These are phyloP conservation scores for Aspergillus amoenus DNA, from an alignment of 2,329 filamentous ascomycete genomes.

Conservation along the genomic window DNA sequence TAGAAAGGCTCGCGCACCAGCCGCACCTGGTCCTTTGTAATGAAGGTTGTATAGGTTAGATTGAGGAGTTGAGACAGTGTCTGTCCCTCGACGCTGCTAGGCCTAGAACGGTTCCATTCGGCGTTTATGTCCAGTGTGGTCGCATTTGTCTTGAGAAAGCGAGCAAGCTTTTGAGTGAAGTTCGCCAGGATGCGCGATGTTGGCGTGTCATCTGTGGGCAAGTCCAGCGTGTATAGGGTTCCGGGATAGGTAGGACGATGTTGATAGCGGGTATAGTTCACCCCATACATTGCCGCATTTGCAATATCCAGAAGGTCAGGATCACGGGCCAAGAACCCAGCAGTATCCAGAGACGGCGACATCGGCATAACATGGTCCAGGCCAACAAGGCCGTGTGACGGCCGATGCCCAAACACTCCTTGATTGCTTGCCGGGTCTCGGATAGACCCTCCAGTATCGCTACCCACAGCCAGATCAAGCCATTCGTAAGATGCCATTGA, in stretches of 20 bases:
- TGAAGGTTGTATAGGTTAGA: conserved; percentile 23
- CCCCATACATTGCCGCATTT: conserved; percentile 36
- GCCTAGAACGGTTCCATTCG: conserved; percentile 22
- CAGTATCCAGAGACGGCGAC: conserved; percentile 44
- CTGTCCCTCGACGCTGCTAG: conserved; percentile 28
- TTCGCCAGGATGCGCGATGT: conserved; percentile 38
- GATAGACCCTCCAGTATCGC: conserved; percentile 42
- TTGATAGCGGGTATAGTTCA: conserved; percentile 26
- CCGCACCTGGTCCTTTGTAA: conserved; percentile 43
- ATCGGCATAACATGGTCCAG: conserved; percentile 52
- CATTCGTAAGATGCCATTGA: conserved; percentile 37
- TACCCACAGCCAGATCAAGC: conserved; percentile 52
- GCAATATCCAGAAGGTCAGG: conserved; percentile 32
- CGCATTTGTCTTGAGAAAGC: conserved; percentile 35
- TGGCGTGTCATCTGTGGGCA: conserved; percentile 40
- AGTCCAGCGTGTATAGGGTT: conserved; percentile 39
- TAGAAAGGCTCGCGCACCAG: conserved; percentile 52
- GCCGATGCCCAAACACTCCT: conserved; percentile 53
- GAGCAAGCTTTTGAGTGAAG: conserved; percentile 45
- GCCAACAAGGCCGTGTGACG: conserved; percentile 47
- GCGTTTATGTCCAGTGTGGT: conserved; percentile 15
- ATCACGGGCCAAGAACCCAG: conserved; percentile 41
- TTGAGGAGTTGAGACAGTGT: conserved; percentile 29
- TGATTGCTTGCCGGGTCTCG: conserved; percentile 50
- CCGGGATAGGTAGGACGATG: conserved; percentile 37